phyloP scores from a whole-genome alignment of 768 basidiomycete genomes.

The Mrakia hoshinonis region DNA sequence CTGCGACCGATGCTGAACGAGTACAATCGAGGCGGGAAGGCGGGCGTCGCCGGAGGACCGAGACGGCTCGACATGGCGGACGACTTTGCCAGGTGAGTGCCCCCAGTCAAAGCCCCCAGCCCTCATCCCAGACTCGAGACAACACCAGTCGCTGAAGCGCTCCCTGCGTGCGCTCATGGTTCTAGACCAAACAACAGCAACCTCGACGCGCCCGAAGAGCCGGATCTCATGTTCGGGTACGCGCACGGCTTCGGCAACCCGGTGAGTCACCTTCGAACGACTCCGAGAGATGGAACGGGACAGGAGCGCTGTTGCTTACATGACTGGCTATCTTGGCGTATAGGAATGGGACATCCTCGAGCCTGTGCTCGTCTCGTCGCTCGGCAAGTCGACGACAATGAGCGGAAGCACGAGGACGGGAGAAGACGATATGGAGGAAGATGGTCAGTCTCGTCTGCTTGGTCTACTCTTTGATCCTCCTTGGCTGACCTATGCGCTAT shows the following conservation, averaged over 20 bases:
- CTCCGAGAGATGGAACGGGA: background rate
- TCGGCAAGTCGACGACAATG: background rate
- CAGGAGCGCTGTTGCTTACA: background rate
- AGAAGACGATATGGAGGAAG: slow-evolving; percentile 1
- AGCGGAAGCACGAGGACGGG: slow-evolving; percentile 2
- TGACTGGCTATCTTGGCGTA: background rate
- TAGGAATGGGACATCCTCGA: slow-evolving; percentile 19
- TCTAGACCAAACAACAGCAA: background rate
- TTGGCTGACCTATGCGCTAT: background rate
- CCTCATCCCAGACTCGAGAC: background rate
- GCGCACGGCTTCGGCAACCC: background rate
- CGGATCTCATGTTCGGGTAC: background rate
- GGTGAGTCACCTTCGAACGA: background rate
- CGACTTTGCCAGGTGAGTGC: background rate
- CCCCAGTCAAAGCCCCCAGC: background rate
- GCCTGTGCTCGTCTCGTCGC: background rate
- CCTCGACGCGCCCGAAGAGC: slow-evolving; percentile 11
- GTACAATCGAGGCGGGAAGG: background rate
- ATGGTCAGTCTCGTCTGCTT: background rate
- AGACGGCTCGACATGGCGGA: slow-evolving; percentile 15
- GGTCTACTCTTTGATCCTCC: background rate
- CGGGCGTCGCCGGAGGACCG: background rate
- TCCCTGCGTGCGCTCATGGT: background rate
- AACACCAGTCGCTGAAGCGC: background rate
- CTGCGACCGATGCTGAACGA: slow-evolving; percentile 25